Conservation (phyloP, 2,329 filamentous ascomycete genomes). For the Pyricularia sp. region DNA sequence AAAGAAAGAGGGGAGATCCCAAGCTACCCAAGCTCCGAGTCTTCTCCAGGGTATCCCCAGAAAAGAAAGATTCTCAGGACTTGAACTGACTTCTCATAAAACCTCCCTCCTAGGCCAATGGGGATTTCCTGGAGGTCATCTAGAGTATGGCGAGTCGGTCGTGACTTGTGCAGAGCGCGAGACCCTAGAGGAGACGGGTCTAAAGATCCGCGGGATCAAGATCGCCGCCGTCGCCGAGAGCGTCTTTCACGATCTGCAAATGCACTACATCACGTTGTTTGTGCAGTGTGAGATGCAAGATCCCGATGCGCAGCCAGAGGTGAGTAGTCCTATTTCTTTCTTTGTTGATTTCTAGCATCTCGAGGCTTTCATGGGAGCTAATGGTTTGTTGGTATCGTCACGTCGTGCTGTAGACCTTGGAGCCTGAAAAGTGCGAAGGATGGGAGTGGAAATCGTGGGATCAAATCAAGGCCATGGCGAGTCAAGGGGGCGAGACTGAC, state of each 20-base stretch:
- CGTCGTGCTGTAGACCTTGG: constrained; percentile 21
- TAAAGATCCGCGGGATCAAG: constrained; percentile 37
- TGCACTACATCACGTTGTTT: constrained; percentile 67
- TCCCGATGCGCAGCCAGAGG: constrained; percentile 35
- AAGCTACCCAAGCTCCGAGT: neutral
- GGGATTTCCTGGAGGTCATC: constrained; percentile 62
- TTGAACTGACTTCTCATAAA: neutral
- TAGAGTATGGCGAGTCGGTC: constrained; percentile 55
- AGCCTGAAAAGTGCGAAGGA: constrained; percentile 36
- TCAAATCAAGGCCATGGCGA: constrained; percentile 22
- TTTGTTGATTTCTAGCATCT: neutral
- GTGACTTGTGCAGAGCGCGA: constrained; percentile 53
- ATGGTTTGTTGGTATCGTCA: neutral
- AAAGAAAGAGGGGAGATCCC: neutral
- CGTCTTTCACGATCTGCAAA: constrained; percentile 42
- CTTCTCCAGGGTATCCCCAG: too few species aligned
- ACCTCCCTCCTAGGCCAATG: constrained; percentile 19
- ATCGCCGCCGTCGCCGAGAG: constrained; percentile 55
- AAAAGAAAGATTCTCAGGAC: neutral
- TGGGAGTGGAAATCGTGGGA: constrained; percentile 37
- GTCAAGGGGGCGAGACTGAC: constrained; percentile 4
- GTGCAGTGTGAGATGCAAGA: constrained; percentile 39
- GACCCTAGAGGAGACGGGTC: constrained; percentile 55
- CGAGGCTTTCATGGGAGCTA: neutral
- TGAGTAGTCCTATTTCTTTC: constrained; percentile 19